Evolutionary conservation across 805 yeast species (phyloP).

Genomic region (Vanderwaltozyma tropicalis): DNA sequence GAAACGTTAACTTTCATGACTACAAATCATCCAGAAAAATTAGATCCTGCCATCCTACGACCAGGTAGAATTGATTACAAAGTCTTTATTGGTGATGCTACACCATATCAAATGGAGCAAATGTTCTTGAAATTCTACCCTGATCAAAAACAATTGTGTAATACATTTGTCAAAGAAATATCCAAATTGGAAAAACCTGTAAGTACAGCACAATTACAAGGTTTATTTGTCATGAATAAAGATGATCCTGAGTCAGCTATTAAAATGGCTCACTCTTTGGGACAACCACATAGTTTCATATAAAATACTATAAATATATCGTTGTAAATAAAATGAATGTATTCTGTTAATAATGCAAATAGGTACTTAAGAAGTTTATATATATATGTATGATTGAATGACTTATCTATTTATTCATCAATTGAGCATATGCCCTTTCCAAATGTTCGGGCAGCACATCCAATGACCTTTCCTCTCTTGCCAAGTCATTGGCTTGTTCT

Average conservation of each 20-base stretch:
- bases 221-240: conserved; percentile 87
- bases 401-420: neutral
- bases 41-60: conserved; percentile 86
- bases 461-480: conserved; percentile 1
- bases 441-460: conserved; percentile 1
- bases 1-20: conserved; percentile 97
- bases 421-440: neutral
- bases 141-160: conserved; percentile 43
- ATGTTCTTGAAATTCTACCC: conserved; percentile 89
- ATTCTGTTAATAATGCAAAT: too few relatives aligned
- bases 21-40: conserved; percentile 88
- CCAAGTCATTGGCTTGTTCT: conserved; percentile 1
- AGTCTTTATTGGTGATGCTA: conserved; percentile 77
- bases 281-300: conserved; percentile 14
- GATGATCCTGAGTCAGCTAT: conserved; percentile 70
- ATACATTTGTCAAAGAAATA: conserved; percentile 33
- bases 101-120: conserved; percentile 60
- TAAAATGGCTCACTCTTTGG: conserved; percentile 39
- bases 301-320: too few relatives aligned
- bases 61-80: conserved; percentile 93
- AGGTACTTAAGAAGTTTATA: too few relatives aligned
- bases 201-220: conserved; percentile 92
- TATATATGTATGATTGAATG: too few relatives aligned
- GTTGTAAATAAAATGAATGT: too few relatives aligned
- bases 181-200: conserved; percentile 43